Evolutionary conservation across 495 filamentous ascomycete species (phyloP).

Genomic region (Sordaria brevicollis): DNA sequence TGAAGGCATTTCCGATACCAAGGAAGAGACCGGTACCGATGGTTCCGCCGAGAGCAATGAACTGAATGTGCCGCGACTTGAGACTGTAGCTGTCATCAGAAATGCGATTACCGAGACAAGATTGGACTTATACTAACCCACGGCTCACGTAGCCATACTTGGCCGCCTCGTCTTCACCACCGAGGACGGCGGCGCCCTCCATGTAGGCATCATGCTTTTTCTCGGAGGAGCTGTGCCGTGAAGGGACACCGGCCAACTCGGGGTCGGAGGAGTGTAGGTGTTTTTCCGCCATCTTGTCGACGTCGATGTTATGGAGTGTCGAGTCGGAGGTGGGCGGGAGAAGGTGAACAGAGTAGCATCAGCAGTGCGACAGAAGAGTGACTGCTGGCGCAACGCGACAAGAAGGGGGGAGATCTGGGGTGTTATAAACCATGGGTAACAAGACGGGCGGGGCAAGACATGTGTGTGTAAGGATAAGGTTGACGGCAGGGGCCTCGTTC

Average conservation of each 20-base stretch:
- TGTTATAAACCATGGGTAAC: neutral
- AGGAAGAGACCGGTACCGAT: constrained; percentile 59
- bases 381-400: neutral
- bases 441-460: neutral
- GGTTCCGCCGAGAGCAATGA: constrained; percentile 53
- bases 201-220: neutral
- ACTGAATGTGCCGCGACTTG: constrained; percentile 43
- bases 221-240: neutral
- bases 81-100: neutral
- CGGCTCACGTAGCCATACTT: constrained; percentile 5
- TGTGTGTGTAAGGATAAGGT: neutral
- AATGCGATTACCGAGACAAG: neutral
- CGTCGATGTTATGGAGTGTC: neutral
- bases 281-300: neutral
- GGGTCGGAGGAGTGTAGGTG: neutral
- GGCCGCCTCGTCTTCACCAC: constrained; percentile 1
- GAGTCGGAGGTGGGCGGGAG: neutral
- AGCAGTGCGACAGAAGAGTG: neutral
- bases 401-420: neutral
- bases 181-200: neutral
- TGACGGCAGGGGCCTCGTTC: neutral
- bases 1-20: constrained; percentile 46
- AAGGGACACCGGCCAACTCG: neutral
- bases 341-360: neutral
- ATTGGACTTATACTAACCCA: constrained; percentile 2